These are phyloP conservation scores for Rhizodiscina lignyota DNA, from an alignment of 495 filamentous ascomycete genomes.

Conservation along the genomic window DNA sequence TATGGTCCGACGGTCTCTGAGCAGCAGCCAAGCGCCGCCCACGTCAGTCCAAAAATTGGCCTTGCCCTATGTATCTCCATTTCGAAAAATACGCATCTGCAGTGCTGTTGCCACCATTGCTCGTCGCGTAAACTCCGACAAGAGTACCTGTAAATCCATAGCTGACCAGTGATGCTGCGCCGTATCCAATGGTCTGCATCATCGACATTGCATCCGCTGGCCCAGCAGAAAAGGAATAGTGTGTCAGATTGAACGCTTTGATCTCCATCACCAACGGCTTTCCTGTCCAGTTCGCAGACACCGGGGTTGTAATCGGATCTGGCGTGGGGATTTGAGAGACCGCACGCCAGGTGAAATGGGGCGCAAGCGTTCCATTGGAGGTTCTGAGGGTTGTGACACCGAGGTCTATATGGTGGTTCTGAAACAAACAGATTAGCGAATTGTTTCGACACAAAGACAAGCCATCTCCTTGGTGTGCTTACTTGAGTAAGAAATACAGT, in stretches of 20 bases:
- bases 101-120: conserved; percentile 27
- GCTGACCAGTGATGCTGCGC: conserved; percentile 26
- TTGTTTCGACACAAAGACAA: neutral
- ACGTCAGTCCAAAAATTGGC: too few species aligned
- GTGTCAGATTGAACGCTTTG: conserved; percentile 26
- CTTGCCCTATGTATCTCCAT: conserved; percentile 28
- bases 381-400: conserved; percentile 21
- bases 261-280: conserved; percentile 25
- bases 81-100: conserved; percentile 27
- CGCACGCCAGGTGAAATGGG: conserved; percentile 11
- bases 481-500: conserved; percentile 27
- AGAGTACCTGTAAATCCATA: conserved; percentile 35
- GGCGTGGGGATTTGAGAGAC: conserved; percentile 7
- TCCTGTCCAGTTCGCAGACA: conserved; percentile 23
- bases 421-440: conserved; percentile 8
- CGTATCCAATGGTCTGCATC: conserved; percentile 22
- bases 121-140: conserved; percentile 34
- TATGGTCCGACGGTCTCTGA: too few species aligned
- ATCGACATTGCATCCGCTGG: conserved; percentile 17
- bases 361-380: conserved; percentile 1
- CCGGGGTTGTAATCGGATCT: conserved; percentile 21
- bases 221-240: conserved; percentile 28
- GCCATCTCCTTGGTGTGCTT: neutral
- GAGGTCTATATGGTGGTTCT: conserved; percentile 35
- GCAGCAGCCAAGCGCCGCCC: too few species aligned